These are phyloP conservation scores for Debaryomyces fabryi DNA, from an alignment of 1,139 yeast genomes.

Conservation along the genomic window DNA sequence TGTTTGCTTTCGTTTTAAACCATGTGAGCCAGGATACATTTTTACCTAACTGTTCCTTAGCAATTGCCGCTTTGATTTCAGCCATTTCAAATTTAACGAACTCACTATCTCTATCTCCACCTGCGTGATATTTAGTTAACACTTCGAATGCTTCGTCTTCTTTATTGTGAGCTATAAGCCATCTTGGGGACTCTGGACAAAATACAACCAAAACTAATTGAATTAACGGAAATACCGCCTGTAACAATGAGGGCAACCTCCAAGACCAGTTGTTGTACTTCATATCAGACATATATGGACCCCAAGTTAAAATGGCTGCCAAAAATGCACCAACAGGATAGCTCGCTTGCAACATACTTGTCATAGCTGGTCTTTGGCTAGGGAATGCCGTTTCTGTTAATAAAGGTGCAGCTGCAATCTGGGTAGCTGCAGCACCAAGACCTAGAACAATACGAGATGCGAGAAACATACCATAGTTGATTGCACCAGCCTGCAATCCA, in stretches of 20 bases:
- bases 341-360: conserved; percentile 15
- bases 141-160: conserved; percentile 35
- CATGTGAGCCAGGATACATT: conserved; percentile 29
- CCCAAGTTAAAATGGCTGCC: conserved; percentile 17
- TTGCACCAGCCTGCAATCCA: conserved; percentile 39
- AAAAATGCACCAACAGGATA: conserved; percentile 22
- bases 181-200: conserved; percentile 53
- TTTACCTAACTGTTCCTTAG: conserved; percentile 21
- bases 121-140: conserved; percentile 47
- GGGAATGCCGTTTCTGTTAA: conserved; percentile 30
- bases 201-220: conserved; percentile 45
- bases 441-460: conserved; percentile 43
- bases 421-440: conserved; percentile 27
- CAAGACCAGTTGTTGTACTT: conserved; percentile 14
- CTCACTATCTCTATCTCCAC: conserved; percentile 26
- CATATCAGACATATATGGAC: conserved; percentile 12
- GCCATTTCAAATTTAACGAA: conserved; percentile 30
- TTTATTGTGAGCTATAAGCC: conserved; percentile 38
- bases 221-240: conserved; percentile 7
- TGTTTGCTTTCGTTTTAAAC: conserved; percentile 22
- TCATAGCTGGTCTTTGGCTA: conserved; percentile 19
- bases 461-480: conserved; percentile 35
- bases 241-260: conserved; percentile 13
- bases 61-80: conserved; percentile 36
- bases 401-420: conserved; percentile 35